Percentiles rank a stretch among this genome's conserved stretches.
Evolutionary conservation across 768 basidiomycete species (phyloP).

Genomic region (Sarcodon aspratus): DNA sequence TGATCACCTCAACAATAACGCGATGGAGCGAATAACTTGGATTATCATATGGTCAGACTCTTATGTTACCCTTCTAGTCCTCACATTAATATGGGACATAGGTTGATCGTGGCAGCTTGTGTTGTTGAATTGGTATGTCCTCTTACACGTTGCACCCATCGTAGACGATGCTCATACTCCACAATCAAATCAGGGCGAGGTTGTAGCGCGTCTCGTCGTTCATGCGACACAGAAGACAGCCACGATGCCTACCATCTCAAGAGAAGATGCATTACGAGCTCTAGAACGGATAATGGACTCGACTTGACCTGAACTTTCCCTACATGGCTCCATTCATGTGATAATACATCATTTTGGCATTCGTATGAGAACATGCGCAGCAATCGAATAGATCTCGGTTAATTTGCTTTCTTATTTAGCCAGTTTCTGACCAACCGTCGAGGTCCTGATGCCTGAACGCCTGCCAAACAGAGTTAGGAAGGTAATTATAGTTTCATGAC

Average conservation of each 20-base stretch:
- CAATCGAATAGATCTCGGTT: too few relatives aligned
- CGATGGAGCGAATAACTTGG: slow-evolving; percentile 87
- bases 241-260: slow-evolving; percentile 6
- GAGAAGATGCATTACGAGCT: slow-evolving; percentile 7
- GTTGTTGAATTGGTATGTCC: slow-evolving; percentile 70
- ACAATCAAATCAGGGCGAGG: slow-evolving; percentile 52
- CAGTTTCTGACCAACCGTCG: neutral
- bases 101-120: slow-evolving; percentile 84
- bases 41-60: slow-evolving; percentile 48
- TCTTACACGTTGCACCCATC: neutral
- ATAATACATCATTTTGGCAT: too few relatives aligned
- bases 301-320: neutral
- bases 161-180: neutral
- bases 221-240: slow-evolving; percentile 33
- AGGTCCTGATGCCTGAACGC: neutral
- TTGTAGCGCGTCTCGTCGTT: slow-evolving; percentile 64
- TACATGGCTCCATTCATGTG: too few relatives aligned
- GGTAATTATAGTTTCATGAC: too few relatives aligned
- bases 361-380: too few relatives aligned
- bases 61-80: slow-evolving; percentile 18
- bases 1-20: slow-evolving; percentile 81
- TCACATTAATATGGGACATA: slow-evolving; percentile 21
- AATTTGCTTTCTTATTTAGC: too few relatives aligned
- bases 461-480: neutral
- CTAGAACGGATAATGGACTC: slow-evolving; percentile 7